Percentiles rank a stretch among this genome's conserved stretches.
These are phyloP conservation scores for Monocercomonoides exilis DNA, from an alignment of 78 protist genomes.

Conservation along the genomic window DNA sequence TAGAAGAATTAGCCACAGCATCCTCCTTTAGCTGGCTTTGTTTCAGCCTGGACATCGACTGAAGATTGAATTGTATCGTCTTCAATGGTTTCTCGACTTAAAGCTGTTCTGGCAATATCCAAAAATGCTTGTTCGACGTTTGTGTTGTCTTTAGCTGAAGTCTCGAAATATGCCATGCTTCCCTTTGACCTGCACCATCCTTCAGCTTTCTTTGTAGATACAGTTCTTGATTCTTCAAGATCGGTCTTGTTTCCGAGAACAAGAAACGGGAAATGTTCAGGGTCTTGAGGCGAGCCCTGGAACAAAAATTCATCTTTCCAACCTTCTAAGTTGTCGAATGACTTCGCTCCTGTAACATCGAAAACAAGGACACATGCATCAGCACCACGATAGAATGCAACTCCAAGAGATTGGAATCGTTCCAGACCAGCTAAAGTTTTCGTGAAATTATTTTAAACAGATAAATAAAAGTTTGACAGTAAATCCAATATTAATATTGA, in stretches of 20 bases:
- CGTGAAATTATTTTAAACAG: too few species aligned
- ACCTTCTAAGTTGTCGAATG: conserved; percentile 85
- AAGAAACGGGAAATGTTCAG: too few species aligned
- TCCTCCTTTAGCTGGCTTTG: too few species aligned
- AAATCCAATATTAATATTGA: neutral
- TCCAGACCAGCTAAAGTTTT: conserved; percentile 82
- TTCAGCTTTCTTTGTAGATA: conserved; percentile 63
- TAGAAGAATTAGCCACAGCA: too few species aligned
- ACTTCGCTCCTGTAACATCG: conserved; percentile 84
- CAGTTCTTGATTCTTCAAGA: conserved; percentile 70
- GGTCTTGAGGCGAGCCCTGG: conserved; percentile 81
- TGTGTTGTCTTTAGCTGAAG: conserved; percentile 93
- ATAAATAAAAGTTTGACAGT: neutral
- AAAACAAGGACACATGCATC: conserved; percentile 31
- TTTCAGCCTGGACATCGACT: too few species aligned
- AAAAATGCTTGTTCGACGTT: conserved; percentile 74
- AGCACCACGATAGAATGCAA: conserved; percentile 89
- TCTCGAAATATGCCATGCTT: conserved; percentile 91
- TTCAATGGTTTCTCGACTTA: neutral
- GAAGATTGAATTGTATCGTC: neutral
- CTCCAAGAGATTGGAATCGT: conserved; percentile 96
- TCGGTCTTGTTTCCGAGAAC: conserved; percentile 98
- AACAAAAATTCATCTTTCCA: conserved; percentile 97
- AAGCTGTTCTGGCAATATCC: neutral
- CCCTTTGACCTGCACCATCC: conserved; percentile 88